Evolutionary conservation across 495 filamentous ascomycete species (phyloP), one percentile per base, ranked within the genome.

Genomic region (Penicillium ochrochloron): DNA sequence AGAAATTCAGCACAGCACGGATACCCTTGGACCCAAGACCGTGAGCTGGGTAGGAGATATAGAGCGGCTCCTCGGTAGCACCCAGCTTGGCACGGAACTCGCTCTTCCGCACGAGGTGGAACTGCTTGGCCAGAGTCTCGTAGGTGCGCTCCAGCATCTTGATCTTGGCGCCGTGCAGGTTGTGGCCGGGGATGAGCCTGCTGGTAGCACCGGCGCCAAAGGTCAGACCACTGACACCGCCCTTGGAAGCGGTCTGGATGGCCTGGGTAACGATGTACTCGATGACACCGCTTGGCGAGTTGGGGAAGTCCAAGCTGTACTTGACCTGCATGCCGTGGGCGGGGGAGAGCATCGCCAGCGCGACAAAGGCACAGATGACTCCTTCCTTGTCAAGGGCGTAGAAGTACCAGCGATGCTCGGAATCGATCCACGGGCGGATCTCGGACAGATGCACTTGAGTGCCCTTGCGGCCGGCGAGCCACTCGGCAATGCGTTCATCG

Each of bases 61-160:
- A 96, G 27, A 91, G 85, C 51, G 89, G 84, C 53, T 94, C 92
- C 60, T 94, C 90, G 67, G 78, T 69, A 5, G 88, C 89, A 34
- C 92, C 91, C 74, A 96, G 85, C 81, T 96, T 96, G 78, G 92
- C 88, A 46, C 92, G 80, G 78, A 96, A 95, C 73, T 93, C 92
- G 65, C 85, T 91, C 85, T 96, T 96, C 27, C 88, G 84, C 31
- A 90, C 86, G 51, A 96, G 80, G 68, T 88, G 89, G 66, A 95
- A 86, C 72, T 92, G 88, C 71, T 88, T 88, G 14, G 88, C 90
- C 48, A 95, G 85, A 3, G 89, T 82, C 67, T 89, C 86, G 75
- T 95, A 94, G 2, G 90, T 90, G 74, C 85, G 87, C 68, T 85
- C 85, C 59, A 96, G 77, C 70, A 94, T 87, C 79, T 84, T 89